A percentile compares a stretch with the other conserved stretches of the same genome.
Evolutionary conservation across 2,329 filamentous ascomycete genomes (phyloP).

Genomic region (Monilinia laxa): DNA sequence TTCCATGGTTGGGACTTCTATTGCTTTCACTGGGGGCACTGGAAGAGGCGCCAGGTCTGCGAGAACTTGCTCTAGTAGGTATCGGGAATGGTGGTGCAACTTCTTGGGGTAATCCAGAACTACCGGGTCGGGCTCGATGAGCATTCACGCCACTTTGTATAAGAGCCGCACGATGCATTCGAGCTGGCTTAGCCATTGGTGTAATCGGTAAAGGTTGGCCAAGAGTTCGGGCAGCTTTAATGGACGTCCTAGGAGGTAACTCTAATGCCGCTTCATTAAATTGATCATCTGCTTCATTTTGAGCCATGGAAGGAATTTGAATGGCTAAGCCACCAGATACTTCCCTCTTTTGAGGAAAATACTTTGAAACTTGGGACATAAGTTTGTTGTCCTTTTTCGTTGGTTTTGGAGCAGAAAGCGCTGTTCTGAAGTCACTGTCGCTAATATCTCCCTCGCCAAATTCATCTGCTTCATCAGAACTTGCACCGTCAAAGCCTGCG

Average conservation of each 20-base stretch:
- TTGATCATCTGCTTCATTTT: constrained; percentile 28
- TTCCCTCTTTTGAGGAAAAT: constrained; percentile 37
- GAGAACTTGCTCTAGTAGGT: constrained; percentile 82
- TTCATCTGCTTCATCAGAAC: constrained; percentile 65
- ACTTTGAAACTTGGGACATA: constrained; percentile 31
- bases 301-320: background rate
- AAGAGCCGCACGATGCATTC: constrained; percentile 75
- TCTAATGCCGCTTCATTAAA: constrained; percentile 31
- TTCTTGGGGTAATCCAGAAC: constrained; percentile 61
- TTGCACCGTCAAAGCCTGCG: constrained; percentile 74
- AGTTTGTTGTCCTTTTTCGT: constrained; percentile 26
- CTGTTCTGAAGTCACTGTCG: constrained; percentile 67
- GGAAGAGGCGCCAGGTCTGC: constrained; percentile 64
- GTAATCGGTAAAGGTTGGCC: constrained; percentile 39
- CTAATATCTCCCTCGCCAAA: constrained; percentile 61
- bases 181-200: constrained; percentile 42
- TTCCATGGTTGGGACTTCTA: constrained; percentile 70
- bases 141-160: constrained; percentile 75
- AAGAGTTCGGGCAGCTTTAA: constrained; percentile 35
- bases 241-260: constrained; percentile 26
- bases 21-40: constrained; percentile 70
- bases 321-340: constrained; percentile 30
- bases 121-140: constrained; percentile 63
- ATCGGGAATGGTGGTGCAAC: constrained; percentile 84
- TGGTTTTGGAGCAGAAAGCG: constrained; percentile 62